Conservation (phyloP, 73 alveolate species). For the Paramecium biaurelia region DNA sequence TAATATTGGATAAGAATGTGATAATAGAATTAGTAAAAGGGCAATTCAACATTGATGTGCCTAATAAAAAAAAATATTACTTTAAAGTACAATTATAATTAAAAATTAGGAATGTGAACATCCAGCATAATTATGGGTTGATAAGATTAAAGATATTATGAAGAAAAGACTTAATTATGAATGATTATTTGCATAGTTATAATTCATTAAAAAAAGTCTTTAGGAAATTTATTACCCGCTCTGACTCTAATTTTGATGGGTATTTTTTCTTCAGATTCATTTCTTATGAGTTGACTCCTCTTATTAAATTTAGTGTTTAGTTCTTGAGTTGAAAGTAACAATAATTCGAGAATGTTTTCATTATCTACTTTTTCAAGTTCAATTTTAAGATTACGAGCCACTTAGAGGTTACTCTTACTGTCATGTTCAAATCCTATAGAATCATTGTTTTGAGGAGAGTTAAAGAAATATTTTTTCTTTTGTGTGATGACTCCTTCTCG, state of each 20-base stretch:
- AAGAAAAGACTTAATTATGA: neutral
- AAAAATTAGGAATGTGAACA: neutral
- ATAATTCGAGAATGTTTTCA: neutral
- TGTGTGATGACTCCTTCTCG: neutral
- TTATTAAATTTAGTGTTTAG: neutral
- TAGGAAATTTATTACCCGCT: neutral
- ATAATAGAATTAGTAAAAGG: neutral
- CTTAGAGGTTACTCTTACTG: neutral
- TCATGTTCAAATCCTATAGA: neutral
- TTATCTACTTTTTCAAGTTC: neutral
- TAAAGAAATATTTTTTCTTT: neutral
- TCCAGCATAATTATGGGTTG: slow-evolving; percentile 6
- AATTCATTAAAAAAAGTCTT: neutral
- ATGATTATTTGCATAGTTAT: neutral
- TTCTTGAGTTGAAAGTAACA: neutral
- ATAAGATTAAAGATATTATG: neutral
- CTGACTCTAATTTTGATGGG: neutral
- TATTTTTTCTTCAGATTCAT: neutral
- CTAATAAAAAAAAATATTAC: neutral
- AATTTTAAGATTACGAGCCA: neutral
- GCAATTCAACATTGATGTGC: neutral
- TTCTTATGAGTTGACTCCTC: neutral
- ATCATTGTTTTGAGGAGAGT: neutral
- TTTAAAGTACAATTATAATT: neutral
- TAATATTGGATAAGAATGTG: neutral